These are phyloP conservation scores for Ophiocordyceps camponoti-rufipedis DNA, from an alignment of 2,329 filamentous ascomycete species.

Conservation along the genomic window DNA sequence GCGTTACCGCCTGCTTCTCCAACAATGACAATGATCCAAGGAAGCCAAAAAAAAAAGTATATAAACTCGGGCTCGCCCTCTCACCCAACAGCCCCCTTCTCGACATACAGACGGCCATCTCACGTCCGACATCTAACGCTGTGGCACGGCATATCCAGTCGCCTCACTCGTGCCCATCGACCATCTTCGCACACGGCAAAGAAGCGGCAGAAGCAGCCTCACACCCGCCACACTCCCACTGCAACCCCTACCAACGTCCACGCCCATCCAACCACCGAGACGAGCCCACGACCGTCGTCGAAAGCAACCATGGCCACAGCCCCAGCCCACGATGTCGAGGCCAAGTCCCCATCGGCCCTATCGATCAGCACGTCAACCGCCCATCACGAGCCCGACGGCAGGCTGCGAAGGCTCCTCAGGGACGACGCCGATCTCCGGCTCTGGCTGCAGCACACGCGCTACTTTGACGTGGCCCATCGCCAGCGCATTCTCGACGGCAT, in stretches of 20 bases:
- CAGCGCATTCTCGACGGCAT: constrained; percentile 4
- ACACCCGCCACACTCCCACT: too few relatives aligned
- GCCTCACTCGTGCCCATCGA: background rate
- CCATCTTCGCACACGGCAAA: too few relatives aligned
- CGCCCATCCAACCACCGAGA: too few relatives aligned
- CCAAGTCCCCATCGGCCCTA: background rate
- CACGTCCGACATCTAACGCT: background rate
- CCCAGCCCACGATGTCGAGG: background rate
- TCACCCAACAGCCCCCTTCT: background rate
- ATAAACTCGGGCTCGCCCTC: background rate
- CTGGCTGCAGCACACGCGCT: constrained; percentile 10
- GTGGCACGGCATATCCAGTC: background rate
- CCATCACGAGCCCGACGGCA: background rate
- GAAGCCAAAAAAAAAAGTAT: too few relatives aligned
- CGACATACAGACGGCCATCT: background rate
- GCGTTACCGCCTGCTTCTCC: too few relatives aligned
- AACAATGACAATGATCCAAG: too few relatives aligned
- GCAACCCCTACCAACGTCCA: too few relatives aligned
- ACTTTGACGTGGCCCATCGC: constrained; percentile 6
- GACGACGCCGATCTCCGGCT: constrained; percentile 6
- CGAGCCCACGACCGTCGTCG: too few relatives aligned
- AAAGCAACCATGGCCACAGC: too few relatives aligned
- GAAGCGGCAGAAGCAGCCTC: too few relatives aligned
- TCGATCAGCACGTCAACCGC: background rate
- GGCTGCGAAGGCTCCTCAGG: constrained; percentile 1